These are phyloP conservation scores for Noccaea bulbosa DNA, from an alignment of 345 rosid genomes.

Conservation along the genomic window DNA sequence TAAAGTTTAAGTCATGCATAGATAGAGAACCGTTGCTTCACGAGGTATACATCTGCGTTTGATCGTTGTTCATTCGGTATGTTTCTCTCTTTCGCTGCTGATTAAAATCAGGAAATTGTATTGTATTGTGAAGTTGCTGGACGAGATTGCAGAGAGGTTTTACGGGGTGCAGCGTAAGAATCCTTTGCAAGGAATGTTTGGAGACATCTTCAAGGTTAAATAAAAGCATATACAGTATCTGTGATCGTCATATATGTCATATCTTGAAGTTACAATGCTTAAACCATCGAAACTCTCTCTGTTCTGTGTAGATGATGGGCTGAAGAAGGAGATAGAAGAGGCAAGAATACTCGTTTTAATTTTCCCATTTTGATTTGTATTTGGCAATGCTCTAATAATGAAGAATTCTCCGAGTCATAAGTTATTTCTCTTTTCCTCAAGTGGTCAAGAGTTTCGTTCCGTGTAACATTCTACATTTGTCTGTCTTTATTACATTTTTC, in stretches of 20 bases:
- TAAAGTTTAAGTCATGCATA: conserved; percentile 64
- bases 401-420: conserved; percentile 26
- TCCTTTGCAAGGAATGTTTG: conserved; percentile 87
- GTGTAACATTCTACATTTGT: conserved; percentile 36
- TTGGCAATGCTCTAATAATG: conserved; percentile 29
- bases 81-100: neutral
- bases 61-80: neutral
- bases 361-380: conserved; percentile 16
- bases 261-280: conserved; percentile 6
- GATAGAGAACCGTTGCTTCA: conserved; percentile 84
- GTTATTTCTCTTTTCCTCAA: conserved; percentile 18
- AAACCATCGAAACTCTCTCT: conserved; percentile 9
- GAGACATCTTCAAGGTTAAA: conserved; percentile 78
- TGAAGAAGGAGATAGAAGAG: conserved; percentile 27
- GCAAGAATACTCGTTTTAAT: neutral
- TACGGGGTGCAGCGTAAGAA: conserved; percentile 81
- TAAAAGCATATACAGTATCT: neutral
- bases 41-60: conserved; percentile 57
- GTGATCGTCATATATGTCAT: conserved; percentile 1
- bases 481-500: conserved; percentile 1
- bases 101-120: neutral
- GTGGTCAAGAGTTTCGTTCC: conserved; percentile 28
- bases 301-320: conserved; percentile 43
- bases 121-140: conserved; percentile 66
- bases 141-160: conserved; percentile 79